Evolutionary conservation across 805 yeast species (phyloP), one percentile per base, ranked within the genome.

Genomic region (Metschnikowia chrysomelidarum): DNA sequence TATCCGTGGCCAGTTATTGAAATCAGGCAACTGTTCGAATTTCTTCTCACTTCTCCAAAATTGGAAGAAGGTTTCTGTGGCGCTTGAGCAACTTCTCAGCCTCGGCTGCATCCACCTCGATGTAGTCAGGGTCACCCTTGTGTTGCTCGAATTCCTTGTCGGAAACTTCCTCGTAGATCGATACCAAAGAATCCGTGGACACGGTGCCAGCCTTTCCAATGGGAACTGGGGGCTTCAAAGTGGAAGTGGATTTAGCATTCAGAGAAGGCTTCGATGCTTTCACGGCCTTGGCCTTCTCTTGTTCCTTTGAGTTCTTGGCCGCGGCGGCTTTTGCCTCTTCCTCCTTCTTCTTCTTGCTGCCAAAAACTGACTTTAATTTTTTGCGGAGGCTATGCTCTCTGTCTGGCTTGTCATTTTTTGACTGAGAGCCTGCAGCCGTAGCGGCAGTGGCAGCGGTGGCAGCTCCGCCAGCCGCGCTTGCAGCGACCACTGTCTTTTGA

Each of bases 51-150:
- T 36, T 26, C 17, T 17, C 17, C 34, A 36, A 36, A 11, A 10
- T 21, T 16, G 39, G 39, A 26, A 36, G 30, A 21, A 36, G 38
- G 5, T 32, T 35, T 20, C 24, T 37, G 38, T 37, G 37, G 33
- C 38, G 45, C 34, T 36, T 36, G 32, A 47, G 45, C 31, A 39
- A 41, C 37, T 49, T 28, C 24, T 30, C 46, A 9, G 44, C 53
- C 21, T 47, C 44, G 6, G 35, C 50, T 13, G 40, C 32, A 8
- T 46, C 41, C 11, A 53, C 54, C 47, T 69, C 72, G 49, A 74
- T 52, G 54, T 75, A 76, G 49, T 73, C 54, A 12, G 80, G 77
- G 53, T 76, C 68, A 41, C 56, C 57, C 47, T 60, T 63, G 60
- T 75, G 50, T 5, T 57, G 56, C 32, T 66, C 69, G 48, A 48